Evolutionary conservation across 345 rosid genomes (phyloP), one percentile per base, ranked within the genome.

Genomic region (Arabidopsis suecica): DNA sequence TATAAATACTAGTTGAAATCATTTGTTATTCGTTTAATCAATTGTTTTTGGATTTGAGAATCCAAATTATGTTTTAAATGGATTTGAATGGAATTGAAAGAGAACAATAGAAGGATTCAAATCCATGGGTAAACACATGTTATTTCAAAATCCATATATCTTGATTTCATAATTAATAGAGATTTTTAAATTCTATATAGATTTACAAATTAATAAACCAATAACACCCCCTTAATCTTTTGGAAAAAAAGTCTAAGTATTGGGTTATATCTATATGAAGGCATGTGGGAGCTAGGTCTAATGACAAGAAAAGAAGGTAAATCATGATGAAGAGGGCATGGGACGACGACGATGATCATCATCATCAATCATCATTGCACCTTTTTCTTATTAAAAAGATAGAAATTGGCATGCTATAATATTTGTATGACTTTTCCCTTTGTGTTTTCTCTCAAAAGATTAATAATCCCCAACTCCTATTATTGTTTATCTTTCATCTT

Each of bases 271-370:
- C 40, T 40, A 14, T 3, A 65, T 55, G 38, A 65, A 70, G 40
- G 41, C 71, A 71, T 69, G 61, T 36, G 48, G 47, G 20, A 70
- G 71, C 36, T 51, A 55, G n/a, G 68, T 65, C 40, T 49, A 71
- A 49, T 41, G 32, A 61, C 12, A 47, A 42, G 33, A 41, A 30
- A 33, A 51, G 32, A 28, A 20, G 64, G 36, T 56, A 7, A 62
- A 62, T 69, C 60, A 77, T 78, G 77, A 71, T 71, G 72, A 56
- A 7, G 61, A 13, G 57, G 54, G 76, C 67, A 77, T 71, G 77
- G 58, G 51, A 71, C 25, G 50, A 65, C 41, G 72, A 78, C 53
- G 57, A 76, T 37, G 40, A 23, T 23, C 25, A 23, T 23, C 25
- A 63, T 63, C 9, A 54, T 67, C 5, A 65, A 23, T 59, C 42